A percentile compares a stretch with the other conserved stretches of the same genome.
Conservation (phyloP, 2,329 filamentous ascomycete species). For the Claviceps spartinae region DNA sequence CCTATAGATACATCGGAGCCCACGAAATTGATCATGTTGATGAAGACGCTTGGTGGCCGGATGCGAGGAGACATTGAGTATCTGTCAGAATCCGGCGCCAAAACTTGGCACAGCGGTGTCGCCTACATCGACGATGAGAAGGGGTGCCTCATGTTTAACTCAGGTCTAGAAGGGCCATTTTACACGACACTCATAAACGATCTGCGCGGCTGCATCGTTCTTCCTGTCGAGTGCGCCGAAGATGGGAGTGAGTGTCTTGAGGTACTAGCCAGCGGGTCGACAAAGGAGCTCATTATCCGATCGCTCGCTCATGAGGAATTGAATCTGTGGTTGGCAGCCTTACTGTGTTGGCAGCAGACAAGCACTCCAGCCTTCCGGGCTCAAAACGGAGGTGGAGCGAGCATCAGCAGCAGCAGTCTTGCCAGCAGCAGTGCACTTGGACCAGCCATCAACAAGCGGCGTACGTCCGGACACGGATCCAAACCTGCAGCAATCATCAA, state of each 20-base stretch:
- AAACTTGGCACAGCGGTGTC: conserved; percentile 55
- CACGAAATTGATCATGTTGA: conserved; percentile 58
- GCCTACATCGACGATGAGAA: conserved; percentile 67
- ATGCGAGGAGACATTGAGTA: conserved; percentile 73
- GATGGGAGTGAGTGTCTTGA: conserved; percentile 37
- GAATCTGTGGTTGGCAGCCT: conserved; percentile 66
- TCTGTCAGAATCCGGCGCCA: conserved; percentile 40
- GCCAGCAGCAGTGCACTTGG: conserved; percentile 17
- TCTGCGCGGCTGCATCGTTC: conserved; percentile 59
- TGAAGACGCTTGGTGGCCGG: conserved; percentile 63
- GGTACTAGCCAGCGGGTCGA: conserved; percentile 37
- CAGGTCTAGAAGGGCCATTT: conserved; percentile 50
- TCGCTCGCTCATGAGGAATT: conserved; percentile 52
- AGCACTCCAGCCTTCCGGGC: conserved; percentile 45
- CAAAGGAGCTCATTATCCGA: conserved; percentile 48
- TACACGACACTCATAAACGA: conserved; percentile 58
- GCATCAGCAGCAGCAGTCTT: conserved; percentile 16
- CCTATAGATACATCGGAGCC: conserved; percentile 54
- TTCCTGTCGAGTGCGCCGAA: conserved; percentile 36
- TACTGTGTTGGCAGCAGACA: conserved; percentile 71
- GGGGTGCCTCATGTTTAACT: conserved; percentile 62
- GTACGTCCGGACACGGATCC: conserved; percentile 18
- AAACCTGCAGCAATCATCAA: conserved; percentile 67
- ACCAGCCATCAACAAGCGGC: conserved; percentile 30
- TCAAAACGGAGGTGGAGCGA: conserved; percentile 24